Evolutionary conservation across 495 filamentous ascomycete genomes (phyloP).

Genomic region (Penicillium crystallinum): DNA sequence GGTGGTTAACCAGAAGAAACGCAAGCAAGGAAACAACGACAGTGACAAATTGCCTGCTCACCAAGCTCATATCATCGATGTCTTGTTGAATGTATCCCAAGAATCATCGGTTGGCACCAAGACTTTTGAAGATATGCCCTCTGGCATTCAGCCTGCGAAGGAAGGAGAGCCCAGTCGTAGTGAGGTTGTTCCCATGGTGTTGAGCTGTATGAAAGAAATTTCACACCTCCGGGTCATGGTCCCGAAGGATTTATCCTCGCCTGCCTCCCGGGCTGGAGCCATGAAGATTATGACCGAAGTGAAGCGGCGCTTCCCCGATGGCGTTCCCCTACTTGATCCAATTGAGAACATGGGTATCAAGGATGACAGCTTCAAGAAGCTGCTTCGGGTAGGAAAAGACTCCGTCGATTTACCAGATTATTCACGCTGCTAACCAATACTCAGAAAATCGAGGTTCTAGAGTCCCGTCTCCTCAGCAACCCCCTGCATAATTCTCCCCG

Average conservation of each 20-base stretch:
- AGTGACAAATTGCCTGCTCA: conserved; percentile 63
- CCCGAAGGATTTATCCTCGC: conserved; percentile 62
- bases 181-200: conserved; percentile 79
- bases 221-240: conserved; percentile 73
- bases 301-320: conserved; percentile 83
- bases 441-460: conserved; percentile 91
- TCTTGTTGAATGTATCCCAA: conserved; percentile 66
- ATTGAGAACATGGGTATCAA: conserved; percentile 92
- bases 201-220: conserved; percentile 77
- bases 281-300: conserved; percentile 70
- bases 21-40: conserved; percentile 54
- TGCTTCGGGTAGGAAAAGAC: conserved; percentile 59
- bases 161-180: conserved; percentile 66
- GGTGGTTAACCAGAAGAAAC: conserved; percentile 63
- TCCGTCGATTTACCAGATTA: background rate
- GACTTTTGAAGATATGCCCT: conserved; percentile 55
- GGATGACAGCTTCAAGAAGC: conserved; percentile 87
- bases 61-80: conserved; percentile 73
- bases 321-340: conserved; percentile 80
- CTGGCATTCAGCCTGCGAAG: conserved; percentile 56
- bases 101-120: conserved; percentile 54
- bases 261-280: conserved; percentile 57
- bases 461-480: conserved; percentile 82
- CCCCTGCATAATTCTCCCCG: conserved; percentile 85
- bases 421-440: conserved; percentile 3